These are phyloP conservation scores for Podila epicladia DNA, from an alignment of 192 early-diverging fungal genomes.

Conservation along the genomic window DNA sequence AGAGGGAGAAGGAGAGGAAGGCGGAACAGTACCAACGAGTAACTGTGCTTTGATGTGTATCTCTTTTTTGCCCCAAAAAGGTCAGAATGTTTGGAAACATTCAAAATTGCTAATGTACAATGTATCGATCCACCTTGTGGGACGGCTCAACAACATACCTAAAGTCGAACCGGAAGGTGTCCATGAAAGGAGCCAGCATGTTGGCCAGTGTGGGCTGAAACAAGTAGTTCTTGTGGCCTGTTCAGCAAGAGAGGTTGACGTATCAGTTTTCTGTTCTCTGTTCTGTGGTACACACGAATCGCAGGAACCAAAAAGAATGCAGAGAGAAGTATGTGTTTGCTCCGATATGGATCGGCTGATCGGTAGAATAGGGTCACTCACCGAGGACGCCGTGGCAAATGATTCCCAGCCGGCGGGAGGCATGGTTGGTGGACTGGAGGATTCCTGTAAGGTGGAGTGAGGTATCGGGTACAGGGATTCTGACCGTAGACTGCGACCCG, in stretches of 20 bases:
- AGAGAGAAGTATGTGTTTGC: not conserved
- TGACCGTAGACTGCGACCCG: conserved; percentile 26
- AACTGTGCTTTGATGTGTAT: too few species aligned
- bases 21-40: too few species aligned
- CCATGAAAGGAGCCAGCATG: conserved; percentile 36
- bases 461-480: conserved; percentile 19
- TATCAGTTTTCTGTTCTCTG: too few species aligned
- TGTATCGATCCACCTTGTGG: too few species aligned
- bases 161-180: conserved; percentile 60
- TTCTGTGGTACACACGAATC: too few species aligned
- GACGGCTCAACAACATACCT: conserved; percentile 9
- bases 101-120: too few species aligned
- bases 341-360: not conserved
- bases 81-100: too few species aligned
- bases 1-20: too few species aligned
- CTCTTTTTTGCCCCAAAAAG: too few species aligned
- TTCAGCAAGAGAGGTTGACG: not conserved
- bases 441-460: conserved; percentile 30
- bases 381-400: conserved; percentile 52
- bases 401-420: conserved; percentile 34
- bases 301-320: not conserved
- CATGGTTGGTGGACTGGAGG: conserved; percentile 32
- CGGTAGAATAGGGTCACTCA: conserved; percentile 2
- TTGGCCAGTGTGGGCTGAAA: conserved; percentile 47
- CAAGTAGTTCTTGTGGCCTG: conserved; percentile 53